These are phyloP conservation scores for Crepidotus variabilis DNA, from an alignment of 768 basidiomycete species.

Conservation along the genomic window DNA sequence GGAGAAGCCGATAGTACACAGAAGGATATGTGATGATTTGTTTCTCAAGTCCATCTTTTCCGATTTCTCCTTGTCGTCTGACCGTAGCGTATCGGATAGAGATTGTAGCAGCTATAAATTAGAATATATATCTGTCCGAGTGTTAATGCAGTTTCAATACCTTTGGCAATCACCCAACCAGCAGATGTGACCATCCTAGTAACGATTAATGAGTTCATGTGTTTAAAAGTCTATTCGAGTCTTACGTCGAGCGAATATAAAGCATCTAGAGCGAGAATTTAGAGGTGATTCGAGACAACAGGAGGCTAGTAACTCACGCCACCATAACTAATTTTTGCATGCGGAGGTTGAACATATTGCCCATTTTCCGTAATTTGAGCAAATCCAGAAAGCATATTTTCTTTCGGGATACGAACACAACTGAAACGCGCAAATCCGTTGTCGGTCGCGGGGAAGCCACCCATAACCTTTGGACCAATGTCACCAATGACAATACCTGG, in stretches of 20 bases:
- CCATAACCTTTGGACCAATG: slow-evolving; percentile 64
- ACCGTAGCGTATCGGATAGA: slow-evolving; percentile 72
- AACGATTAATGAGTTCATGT: not conserved
- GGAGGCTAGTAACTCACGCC: slow-evolving; percentile 44
- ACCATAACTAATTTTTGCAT: slow-evolving; percentile 72
- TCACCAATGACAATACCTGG: slow-evolving; percentile 67
- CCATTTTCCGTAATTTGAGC: slow-evolving; percentile 66
- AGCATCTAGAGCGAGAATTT: slow-evolving; percentile 48
- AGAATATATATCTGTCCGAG: not conserved
- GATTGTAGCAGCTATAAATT: slow-evolving; percentile 46
- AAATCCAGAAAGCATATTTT: slow-evolving; percentile 73
- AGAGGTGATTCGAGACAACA: not conserved
- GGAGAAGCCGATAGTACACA: slow-evolving; percentile 67
- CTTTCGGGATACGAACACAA: slow-evolving; percentile 62
- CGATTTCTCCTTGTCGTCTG: slow-evolving; percentile 59
- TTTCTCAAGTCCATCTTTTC: slow-evolving; percentile 50
- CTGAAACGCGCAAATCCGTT: slow-evolving; percentile 69
- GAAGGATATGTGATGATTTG: slow-evolving; percentile 75
- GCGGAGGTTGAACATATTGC: slow-evolving; percentile 60
- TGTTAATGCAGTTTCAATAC: slow-evolving; percentile 24
- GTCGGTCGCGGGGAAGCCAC: slow-evolving; percentile 47
- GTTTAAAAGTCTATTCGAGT: not conserved
- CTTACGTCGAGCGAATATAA: slow-evolving; percentile 65
- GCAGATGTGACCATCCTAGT: slow-evolving; percentile 59
- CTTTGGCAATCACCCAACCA: slow-evolving; percentile 66